Base-by-base conservation (phyloP, 2,329 filamentous ascomycete genomes). In the Epichloe coenophiala region DNA sequence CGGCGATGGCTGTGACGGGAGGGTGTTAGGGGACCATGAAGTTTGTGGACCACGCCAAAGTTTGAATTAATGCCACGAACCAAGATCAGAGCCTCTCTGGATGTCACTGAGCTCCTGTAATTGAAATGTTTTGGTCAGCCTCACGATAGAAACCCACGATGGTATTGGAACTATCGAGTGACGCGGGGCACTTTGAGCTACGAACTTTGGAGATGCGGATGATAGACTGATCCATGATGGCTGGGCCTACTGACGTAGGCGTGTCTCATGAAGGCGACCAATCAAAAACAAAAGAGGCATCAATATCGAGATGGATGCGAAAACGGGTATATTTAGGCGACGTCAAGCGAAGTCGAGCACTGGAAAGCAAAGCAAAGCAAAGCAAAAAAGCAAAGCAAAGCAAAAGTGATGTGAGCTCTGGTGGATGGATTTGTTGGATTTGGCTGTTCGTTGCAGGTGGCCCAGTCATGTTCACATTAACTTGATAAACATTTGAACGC, bases 161-260 rank as follows among this genome's bases (percentile, higher is more conserved):
- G 51, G 21, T 55, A 58, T 59, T 60, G 51, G 46, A 51, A 9
- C 12, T 27, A 12, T 13, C 19, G 19, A 39, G 42, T 12, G 42
- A 38, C 54, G 51, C 48, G 44, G 51, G 56, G 53, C 41, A 37
- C 13, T 57, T 57, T 56, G 55, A 57, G 50, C 27, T 52, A 67
- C 73, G 59, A 72, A 88, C 85, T 72, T 88, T 86, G 56, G 86
- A 86, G 68, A 95, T 91, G 57, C 88, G 85, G 59, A 95, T 83
- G 60, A 94, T 87, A 53, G 86, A 88, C 68, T 94, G 88, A 68
- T 93, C 88, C 66, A 69, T 68, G 57, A 56, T 57, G 61, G 48
- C 56, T 43, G 44, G 45, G 27, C 47, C 49, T 39, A 31, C 35
- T 33, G n/a, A 12, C 6, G 43, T 23, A 49, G 43, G 39, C n/a